phyloP scores from a whole-genome alignment of 2,329 filamentous ascomycete species.

The Byssothecium circinans region DNA sequence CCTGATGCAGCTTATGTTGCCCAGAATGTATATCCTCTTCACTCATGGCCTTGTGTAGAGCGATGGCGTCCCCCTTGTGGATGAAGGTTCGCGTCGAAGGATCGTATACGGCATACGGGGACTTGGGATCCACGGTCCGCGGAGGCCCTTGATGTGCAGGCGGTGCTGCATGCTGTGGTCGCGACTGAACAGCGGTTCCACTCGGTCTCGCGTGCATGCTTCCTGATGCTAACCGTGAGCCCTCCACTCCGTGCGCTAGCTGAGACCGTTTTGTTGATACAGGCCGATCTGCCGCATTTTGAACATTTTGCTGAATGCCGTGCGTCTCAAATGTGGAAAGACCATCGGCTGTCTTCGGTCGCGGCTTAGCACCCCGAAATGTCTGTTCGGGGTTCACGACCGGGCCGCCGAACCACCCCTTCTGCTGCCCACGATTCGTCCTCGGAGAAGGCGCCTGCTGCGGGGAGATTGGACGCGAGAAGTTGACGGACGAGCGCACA shows the following conservation, averaged over 20 bases:
- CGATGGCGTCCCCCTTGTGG: conserved; percentile 42
- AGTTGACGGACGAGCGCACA: conserved; percentile 53
- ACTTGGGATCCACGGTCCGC: conserved; percentile 40
- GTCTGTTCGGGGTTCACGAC: conserved; percentile 35
- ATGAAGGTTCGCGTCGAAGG: conserved; percentile 42
- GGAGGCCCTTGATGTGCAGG: conserved; percentile 11
- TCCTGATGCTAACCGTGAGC: conserved; percentile 51
- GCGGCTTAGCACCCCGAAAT: conserved; percentile 30
- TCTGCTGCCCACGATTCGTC: conserved; percentile 14
- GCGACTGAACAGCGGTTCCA: conserved; percentile 49
- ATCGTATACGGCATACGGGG: conserved; percentile 40
- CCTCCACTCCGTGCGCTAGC: conserved; percentile 38
- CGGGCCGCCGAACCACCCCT: conserved; percentile 46
- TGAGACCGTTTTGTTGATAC: conserved; percentile 48
- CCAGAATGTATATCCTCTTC: conserved; percentile 22
- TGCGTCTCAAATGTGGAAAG: conserved; percentile 21
- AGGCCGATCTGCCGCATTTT: conserved; percentile 41
- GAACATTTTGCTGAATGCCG: conserved; percentile 35
- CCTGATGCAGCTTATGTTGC: background rate
- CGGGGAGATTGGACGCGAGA: conserved; percentile 57
- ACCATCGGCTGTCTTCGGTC: conserved; percentile 32
- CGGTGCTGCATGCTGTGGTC: conserved; percentile 7
- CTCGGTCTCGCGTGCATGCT: conserved; percentile 55
- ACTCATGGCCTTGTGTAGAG: conserved; percentile 33
- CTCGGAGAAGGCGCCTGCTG: conserved; percentile 39